These are phyloP conservation scores for Epithemia pelagica DNA, from an alignment of 108 stramenopile species.

Conservation along the genomic window DNA sequence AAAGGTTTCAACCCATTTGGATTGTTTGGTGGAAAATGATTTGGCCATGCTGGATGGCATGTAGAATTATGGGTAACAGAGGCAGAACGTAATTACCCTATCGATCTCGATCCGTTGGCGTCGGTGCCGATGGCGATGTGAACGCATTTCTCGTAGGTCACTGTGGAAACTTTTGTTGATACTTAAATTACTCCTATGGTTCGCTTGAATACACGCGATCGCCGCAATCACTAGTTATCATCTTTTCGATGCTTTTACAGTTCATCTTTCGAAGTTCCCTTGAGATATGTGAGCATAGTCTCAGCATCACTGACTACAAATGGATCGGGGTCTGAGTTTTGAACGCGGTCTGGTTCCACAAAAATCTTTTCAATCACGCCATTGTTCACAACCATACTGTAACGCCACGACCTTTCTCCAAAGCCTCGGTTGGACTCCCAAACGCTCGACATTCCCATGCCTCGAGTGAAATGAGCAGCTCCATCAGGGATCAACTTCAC, in stretches of 20 bases:
- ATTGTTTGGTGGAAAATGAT: conserved; percentile 37
- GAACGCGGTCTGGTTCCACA: conserved; percentile 20
- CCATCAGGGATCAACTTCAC: conserved; percentile 55
- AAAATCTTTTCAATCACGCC: conserved; percentile 40
- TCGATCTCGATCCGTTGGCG: no score
- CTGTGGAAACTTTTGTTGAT: no score
- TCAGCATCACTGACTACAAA: conserved; percentile 46
- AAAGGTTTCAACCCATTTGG: conserved; percentile 65
- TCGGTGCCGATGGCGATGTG: no score
- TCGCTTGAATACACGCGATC: no score
- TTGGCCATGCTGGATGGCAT: not conserved
- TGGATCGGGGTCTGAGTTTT: conserved; percentile 41
- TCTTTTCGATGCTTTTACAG: no score
- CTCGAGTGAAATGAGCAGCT: conserved; percentile 36
- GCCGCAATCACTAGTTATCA: no score
- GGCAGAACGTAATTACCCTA: no score
- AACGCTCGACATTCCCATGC: conserved; percentile 44
- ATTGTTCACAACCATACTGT: conserved; percentile 43
- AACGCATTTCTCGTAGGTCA: no score
- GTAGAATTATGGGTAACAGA: no score
- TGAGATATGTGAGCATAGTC: conserved; percentile 44
- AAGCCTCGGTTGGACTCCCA: conserved; percentile 43
- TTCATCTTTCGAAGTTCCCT: conserved; percentile 7
- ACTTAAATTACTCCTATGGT: no score
- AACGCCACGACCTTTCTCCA: conserved; percentile 47